Conservation (phyloP, 495 filamentous ascomycete species). For the Neurospora sp. region DNA sequence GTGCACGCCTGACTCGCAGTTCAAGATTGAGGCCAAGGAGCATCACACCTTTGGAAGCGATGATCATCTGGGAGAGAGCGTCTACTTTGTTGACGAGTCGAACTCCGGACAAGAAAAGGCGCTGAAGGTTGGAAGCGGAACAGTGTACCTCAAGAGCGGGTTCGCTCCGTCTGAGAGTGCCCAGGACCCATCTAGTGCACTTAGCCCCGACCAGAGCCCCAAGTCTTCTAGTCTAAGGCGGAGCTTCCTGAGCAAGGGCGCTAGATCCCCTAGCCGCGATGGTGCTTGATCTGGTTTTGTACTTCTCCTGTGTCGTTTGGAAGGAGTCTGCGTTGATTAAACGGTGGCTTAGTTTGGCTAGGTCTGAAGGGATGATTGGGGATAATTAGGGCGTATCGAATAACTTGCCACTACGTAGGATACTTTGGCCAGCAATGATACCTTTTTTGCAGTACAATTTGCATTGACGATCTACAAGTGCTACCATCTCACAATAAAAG, state of each 20-base stretch:
- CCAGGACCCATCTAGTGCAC: not conserved
- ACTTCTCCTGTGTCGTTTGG: not conserved
- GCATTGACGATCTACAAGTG: not conserved
- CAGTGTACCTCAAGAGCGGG: conserved; percentile 54
- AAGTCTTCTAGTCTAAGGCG: conserved; percentile 36
- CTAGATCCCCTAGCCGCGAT: not conserved
- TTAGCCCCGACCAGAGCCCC: conserved; percentile 40
- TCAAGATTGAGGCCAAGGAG: conserved; percentile 73
- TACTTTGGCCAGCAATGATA: not conserved
- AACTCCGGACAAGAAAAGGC: conserved; percentile 62
- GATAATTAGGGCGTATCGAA: not conserved
- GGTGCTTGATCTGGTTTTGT: not conserved
- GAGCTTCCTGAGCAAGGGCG: conserved; percentile 46
- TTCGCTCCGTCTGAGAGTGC: conserved; percentile 34
- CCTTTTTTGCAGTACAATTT: not conserved
- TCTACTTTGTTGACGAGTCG: conserved; percentile 87
- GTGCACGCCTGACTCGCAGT: conserved; percentile 75
- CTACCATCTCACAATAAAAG: not conserved
- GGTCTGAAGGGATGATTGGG: not conserved
- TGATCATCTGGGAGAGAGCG: conserved; percentile 64
- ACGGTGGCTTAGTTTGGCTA: not conserved
- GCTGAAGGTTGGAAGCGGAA: conserved; percentile 57
- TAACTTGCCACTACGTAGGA: not conserved
- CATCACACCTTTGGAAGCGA: conserved; percentile 77
- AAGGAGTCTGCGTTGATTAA: not conserved